Base-by-base conservation (phyloP, 805 yeast species). In the Candida sanyiensis region DNA sequence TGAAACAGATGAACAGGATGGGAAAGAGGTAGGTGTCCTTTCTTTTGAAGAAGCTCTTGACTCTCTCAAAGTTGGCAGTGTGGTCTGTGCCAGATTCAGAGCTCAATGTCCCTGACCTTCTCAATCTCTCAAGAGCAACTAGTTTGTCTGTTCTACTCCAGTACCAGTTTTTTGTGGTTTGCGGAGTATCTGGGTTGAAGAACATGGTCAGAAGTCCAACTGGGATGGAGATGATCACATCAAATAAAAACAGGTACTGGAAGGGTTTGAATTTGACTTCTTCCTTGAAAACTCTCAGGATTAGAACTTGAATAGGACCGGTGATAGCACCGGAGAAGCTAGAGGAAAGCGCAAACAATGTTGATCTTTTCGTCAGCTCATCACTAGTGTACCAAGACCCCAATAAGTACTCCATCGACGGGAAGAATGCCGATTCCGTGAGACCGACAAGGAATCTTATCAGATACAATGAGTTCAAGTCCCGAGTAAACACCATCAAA, bases 11-110 rank as follows among this genome's bases (percentile, higher is more conserved):
- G 36, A 45, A 45, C 2, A 43, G 31, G 10, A 43, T 7, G 19
- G 74, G 73, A 47, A 69, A 70, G 17, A 68, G 66, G 28, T 49
- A 66, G 15, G 67, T 56, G 48, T 69, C 73, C 72, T 75, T 68
- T 1, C 72, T 62, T 37, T 46, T 57, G 50, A 69, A 66, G 42
- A 61, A 65, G 1, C 58, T 34, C 41, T 64, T 67, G 40, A 69
- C 56, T 37, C 61, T 64, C 7, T 38, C 31, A 58, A 55, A 7
- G 70, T 62, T 44, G 63, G 67, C 27, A 54, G 18, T 15, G 13
- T 62, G 25, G 53, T 56, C 47, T 62, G 62, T 25, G 53, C 56
- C 48, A 62, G 13, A 38, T 3, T 17, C 11, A 6, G 62, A 54
- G 30, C 63, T 64, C 42, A 69, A 59, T 10, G 69, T 67, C 4